Conservation (phyloP, 2,329 filamentous ascomycete species). For the Apiospora saccharicola region DNA sequence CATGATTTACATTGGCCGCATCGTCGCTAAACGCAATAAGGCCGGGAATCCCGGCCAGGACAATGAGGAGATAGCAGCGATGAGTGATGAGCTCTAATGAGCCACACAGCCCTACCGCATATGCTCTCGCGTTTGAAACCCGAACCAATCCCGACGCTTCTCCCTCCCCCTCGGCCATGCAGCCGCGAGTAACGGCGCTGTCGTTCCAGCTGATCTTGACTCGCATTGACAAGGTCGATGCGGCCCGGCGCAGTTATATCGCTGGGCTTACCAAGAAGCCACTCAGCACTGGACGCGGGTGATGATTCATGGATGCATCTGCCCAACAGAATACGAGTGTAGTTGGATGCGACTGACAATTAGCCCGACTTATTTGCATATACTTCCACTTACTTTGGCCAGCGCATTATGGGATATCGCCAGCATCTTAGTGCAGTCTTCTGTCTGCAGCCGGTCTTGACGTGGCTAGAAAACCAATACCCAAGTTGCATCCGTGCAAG, state of each 20-base stretch:
- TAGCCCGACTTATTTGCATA: not conserved
- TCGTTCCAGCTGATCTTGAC: not conserved
- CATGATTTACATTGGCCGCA: no score
- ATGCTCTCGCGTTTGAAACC: not conserved
- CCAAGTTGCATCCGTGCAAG: not conserved
- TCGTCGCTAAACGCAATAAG: not conserved
- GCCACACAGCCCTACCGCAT: not conserved
- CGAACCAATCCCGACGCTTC: not conserved
- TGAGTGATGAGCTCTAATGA: not conserved
- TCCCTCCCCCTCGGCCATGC: not conserved
- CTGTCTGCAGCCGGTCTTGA: not conserved
- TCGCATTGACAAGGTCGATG: not conserved
- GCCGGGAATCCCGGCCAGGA: not conserved
- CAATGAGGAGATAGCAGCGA: not conserved
- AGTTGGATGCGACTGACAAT: not conserved
- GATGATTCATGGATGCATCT: conserved; percentile 1
- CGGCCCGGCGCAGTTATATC: not conserved
- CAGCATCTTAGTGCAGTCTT: not conserved
- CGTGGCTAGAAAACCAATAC: conserved; percentile 2
- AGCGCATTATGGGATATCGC: not conserved
- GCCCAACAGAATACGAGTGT: not conserved
- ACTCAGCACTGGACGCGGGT: not conserved
- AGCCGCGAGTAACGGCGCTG: not conserved
- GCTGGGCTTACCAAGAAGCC: not conserved
- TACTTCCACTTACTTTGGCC: not conserved